Conservation (phyloP, 257 asterid genomes). For the Jasminum sambac region DNA sequence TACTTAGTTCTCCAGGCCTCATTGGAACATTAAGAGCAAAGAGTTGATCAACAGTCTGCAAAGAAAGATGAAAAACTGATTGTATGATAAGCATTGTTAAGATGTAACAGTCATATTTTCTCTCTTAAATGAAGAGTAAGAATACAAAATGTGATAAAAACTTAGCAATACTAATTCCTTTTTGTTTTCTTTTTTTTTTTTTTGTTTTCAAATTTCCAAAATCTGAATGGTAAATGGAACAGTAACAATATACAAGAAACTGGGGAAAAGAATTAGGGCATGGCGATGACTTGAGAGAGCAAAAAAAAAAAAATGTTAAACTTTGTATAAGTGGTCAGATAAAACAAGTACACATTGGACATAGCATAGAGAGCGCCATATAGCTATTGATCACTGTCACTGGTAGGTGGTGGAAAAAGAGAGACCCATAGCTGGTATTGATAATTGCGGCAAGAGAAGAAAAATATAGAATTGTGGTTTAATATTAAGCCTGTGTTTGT, state of each 20-base stretch:
- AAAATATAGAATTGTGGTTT: background rate
- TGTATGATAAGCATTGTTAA: conserved; percentile 18
- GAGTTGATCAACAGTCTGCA: conserved; percentile 98
- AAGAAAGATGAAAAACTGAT: conserved; percentile 26
- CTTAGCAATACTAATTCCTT: conserved; percentile 7
- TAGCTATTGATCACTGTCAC: background rate
- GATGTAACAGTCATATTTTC: background rate
- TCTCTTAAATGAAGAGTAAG: conserved; percentile 10
- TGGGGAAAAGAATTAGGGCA: background rate
- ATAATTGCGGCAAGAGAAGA: background rate
- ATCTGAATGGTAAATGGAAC: too few species aligned
- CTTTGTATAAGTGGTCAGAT: background rate
- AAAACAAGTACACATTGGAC: background rate
- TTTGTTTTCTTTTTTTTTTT: background rate
- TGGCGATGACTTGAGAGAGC: background rate
- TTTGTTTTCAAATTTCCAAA: background rate
- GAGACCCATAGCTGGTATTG: background rate
- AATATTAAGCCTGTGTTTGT: too few species aligned
- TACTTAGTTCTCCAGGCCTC: conserved; percentile 83
- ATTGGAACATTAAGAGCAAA: conserved; percentile 90
- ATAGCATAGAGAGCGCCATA: background rate
- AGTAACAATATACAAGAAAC: background rate
- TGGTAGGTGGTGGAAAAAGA: background rate
- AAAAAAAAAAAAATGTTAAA: too few species aligned
- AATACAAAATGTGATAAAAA: conserved; percentile 2